Conservation (phyloP, 441 rosid genomes). For the Erysimum cheiri region DNA sequence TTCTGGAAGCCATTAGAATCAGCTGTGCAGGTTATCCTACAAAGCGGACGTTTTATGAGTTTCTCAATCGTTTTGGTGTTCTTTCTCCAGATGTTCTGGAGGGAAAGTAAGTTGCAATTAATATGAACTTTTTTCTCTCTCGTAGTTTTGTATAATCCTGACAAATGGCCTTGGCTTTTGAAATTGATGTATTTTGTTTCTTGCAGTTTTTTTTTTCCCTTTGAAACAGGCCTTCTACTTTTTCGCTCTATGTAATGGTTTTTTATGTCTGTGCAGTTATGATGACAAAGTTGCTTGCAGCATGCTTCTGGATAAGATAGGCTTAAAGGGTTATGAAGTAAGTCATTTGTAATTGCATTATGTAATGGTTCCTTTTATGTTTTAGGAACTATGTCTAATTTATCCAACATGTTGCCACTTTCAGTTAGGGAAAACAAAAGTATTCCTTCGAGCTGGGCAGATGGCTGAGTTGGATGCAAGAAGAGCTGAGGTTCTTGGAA, state of each 20-base stretch:
- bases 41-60: conserved; percentile 93
- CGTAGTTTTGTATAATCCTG: conserved; percentile 3
- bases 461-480: conserved; percentile 99
- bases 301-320: conserved; percentile 93
- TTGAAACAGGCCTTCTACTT: conserved; percentile 10
- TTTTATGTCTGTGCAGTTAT: conserved; percentile 56
- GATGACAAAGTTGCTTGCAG: conserved; percentile 97
- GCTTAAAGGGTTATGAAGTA: conserved; percentile 97
- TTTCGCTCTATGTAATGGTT: conserved; percentile 36
- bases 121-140: conserved; percentile 11
- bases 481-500: conserved; percentile 98
- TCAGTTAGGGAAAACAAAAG: conserved; percentile 95
- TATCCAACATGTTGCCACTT: conserved; percentile 37
- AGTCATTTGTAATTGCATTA: conserved; percentile 32
- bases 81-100: conserved; percentile 98
- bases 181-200: conserved; percentile 20
- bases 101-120: conserved; percentile 78
- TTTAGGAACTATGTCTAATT: conserved; percentile 24
- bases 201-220: conserved; percentile 13
- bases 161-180: conserved; percentile 10
- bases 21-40: conserved; percentile 99
- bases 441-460: conserved; percentile 99
- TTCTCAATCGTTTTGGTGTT: conserved; percentile 97
- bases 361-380: conserved; percentile 32
- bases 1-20: conserved; percentile 99